Evolutionary conservation across 1,284 basidiomycete genomes (phyloP), one percentile per base, ranked within the genome.

Genomic region (Pseudozyma pruni): DNA sequence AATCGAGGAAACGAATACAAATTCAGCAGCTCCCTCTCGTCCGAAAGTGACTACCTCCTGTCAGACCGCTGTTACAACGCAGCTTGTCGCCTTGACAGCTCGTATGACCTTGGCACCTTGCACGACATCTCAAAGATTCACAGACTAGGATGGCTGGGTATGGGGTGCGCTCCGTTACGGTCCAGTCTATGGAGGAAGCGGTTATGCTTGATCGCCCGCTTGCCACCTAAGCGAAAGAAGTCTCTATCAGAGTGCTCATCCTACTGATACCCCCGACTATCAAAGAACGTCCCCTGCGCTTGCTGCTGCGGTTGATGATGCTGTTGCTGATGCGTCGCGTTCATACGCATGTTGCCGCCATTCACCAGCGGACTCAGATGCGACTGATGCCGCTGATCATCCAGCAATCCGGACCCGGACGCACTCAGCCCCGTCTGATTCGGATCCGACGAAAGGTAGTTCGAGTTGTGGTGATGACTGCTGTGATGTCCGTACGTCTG

Each of bases 361-460:
- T 71, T 64, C 10, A 71, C 53, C 34, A 70, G 41, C 14, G 67
- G 67, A 19, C 60, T 64, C 27, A 71, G 39, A 40, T 71, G 68
- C 42, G 68, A 71, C 23, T 60, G 61, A 33, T 71, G 68, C 4
- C 61, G 25, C 19, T 53, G 48, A 19, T 64, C 61, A 29, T 64
- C 68, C 46, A 71, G 19, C 50, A 71, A 22, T 0, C 57, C 57
- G 14, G 68, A 64, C 7, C 37, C 40, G 6, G 56, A 60, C 3
- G 61, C 49, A 22, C 57, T 47, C 19, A 71, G 31, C 10, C 66
- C 59, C 1, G 50, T 49, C 41, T 68, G 58, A 16, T 49, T 45
- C 3, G 54, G 54, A 43, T 59, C 68, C 13, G 68, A 71, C 2
- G 49, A 49, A 13, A 64, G 44, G 25, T 69, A 69, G 38, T 48